Conservation (phyloP, 345 rosid genomes). For the Gossypium longicalyx region DNA sequence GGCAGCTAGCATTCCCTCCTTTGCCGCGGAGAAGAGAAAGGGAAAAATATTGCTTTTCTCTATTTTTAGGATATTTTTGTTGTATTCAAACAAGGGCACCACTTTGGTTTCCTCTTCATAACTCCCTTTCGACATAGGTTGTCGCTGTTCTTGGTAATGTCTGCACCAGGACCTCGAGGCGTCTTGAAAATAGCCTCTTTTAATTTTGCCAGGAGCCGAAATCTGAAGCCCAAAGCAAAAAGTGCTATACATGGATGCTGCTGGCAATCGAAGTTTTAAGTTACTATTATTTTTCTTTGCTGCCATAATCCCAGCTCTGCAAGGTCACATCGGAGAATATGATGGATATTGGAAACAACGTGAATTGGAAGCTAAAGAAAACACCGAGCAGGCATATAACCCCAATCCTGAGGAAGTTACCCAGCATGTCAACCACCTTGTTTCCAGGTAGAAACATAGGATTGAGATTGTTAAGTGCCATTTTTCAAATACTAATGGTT, state of each 20-base stretch:
- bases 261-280: neutral
- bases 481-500: neutral
- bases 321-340: constrained; percentile 32
- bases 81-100: neutral
- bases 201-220: neutral
- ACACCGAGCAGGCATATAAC: constrained; percentile 32
- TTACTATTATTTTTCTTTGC: constrained; percentile 16
- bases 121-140: neutral
- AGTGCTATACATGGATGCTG: neutral
- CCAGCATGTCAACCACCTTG: constrained; percentile 34
- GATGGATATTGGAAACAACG: constrained; percentile 62
- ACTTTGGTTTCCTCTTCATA: neutral
- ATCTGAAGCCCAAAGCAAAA: neutral
- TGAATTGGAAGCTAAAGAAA: constrained; percentile 34
- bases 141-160: neutral
- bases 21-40: neutral
- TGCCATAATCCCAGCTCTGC: constrained; percentile 16
- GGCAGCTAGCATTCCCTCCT: neutral
- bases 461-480: neutral
- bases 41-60: neutral
- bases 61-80: neutral
- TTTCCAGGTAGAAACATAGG: constrained; percentile 31
- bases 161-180: neutral
- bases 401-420: constrained; percentile 51
- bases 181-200: neutral